A percentile compares a stretch with the other conserved stretches of the same genome.
Conservation (phyloP, 257 asterid genomes). For the Solanum etuberosum region DNA sequence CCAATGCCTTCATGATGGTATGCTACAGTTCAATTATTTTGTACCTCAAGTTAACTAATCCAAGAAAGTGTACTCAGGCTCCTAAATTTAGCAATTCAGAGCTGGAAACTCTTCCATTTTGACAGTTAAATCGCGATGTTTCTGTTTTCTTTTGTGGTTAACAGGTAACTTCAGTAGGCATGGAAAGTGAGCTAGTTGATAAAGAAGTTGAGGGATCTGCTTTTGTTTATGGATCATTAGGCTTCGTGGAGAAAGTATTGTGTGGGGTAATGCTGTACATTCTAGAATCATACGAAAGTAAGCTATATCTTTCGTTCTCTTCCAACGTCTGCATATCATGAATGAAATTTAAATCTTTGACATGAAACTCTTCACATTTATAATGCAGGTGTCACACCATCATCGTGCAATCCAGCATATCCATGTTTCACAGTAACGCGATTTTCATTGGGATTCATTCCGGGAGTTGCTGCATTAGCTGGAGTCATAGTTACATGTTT, state of each 20-base stretch:
- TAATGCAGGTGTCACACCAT: not conserved
- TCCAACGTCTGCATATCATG: slow-evolving; percentile 16
- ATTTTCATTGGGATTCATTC: slow-evolving; percentile 5
- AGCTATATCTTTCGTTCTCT: not conserved
- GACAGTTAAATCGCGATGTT: not conserved
- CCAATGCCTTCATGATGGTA: slow-evolving; percentile 63
- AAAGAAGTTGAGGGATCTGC: slow-evolving; percentile 76
- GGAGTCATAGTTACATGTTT: not conserved
- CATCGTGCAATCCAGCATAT: not conserved
- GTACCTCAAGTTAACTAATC: not conserved
- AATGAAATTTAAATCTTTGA: slow-evolving; percentile 15
- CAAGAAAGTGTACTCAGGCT: not conserved
- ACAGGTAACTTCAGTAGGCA: slow-evolving; percentile 75
- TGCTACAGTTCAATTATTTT: not conserved
- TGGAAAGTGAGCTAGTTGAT: slow-evolving; percentile 84
- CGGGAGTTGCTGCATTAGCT: not conserved
- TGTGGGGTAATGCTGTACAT: slow-evolving; percentile 27
- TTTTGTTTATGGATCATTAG: slow-evolving; percentile 78
- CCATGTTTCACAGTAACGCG: not conserved
- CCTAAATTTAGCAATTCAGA: not conserved
- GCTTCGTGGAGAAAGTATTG: slow-evolving; percentile 66
- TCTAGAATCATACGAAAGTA: slow-evolving; percentile 28
- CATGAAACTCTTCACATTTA: not conserved
- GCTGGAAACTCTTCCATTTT: not conserved
- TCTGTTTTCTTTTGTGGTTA: not conserved